Conservation (phyloP, 306 rosid species). For the Prinsepia uniflora region DNA sequence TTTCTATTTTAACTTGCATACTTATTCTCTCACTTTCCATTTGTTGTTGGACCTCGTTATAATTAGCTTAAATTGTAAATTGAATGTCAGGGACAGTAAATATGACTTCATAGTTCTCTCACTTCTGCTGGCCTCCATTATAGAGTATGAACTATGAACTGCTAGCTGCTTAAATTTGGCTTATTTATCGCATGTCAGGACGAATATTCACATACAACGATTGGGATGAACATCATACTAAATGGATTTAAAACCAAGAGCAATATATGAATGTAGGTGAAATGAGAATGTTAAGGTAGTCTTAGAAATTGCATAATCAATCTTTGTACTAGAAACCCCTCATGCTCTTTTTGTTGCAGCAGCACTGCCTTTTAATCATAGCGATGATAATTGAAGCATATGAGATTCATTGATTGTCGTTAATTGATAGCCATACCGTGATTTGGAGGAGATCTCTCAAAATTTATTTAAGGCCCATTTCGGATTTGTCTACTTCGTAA, state of each 20-base stretch:
- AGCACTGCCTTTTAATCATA: not conserved
- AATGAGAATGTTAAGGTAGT: not conserved
- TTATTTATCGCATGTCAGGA: not conserved
- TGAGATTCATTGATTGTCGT: too few relatives aligned
- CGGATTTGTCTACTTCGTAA: too few relatives aligned
- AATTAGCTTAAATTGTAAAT: not conserved
- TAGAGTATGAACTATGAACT: not conserved
- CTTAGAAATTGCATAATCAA: not conserved
- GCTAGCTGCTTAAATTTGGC: not conserved
- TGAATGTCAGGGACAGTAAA: not conserved
- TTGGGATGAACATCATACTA: not conserved
- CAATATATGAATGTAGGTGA: not conserved
- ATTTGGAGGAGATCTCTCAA: too few relatives aligned
- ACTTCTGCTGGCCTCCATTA: not conserved
- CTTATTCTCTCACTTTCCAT: not conserved
- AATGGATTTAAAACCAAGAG: not conserved
- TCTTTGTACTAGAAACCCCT: not conserved
- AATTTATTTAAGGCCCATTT: too few relatives aligned
- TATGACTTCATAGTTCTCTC: not conserved
- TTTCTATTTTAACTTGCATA: not conserved
- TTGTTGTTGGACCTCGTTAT: not conserved
- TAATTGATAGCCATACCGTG: too few relatives aligned
- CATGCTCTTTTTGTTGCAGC: not conserved
- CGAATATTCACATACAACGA: not conserved
- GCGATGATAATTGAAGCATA: not conserved